Evolutionary conservation across 345 rosid species (phyloP), one percentile per base, ranked within the genome.

Genomic region (Bruguiera gymnorhiza): DNA sequence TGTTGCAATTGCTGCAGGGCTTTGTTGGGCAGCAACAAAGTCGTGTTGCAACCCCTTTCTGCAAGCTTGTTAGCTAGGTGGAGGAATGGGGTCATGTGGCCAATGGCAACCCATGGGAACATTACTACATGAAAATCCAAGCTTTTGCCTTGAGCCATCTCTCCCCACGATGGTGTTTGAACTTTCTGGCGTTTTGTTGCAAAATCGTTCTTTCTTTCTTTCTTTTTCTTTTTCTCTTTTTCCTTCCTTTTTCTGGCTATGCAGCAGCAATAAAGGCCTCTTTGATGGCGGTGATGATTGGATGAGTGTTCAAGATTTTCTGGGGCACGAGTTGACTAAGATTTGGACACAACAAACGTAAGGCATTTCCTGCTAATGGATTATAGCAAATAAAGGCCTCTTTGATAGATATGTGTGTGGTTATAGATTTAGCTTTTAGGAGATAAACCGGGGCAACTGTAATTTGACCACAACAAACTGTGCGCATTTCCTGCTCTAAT

Each of bases 91-190:
- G 83, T 84, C 71, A 89, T 77, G 62, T 86, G 92, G 21, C 96
- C 92, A 51, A 74, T 61, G 19, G 92, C 90, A 24, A 87, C 75
- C 86, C 84, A 87, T 0, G 90, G 96, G 60, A 87, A 80, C 92
- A 86, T 84, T 46, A 82, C 77, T 5, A 75, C 58, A 26, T 80
- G 84, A 61, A 87, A 67, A 26, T 63, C 73, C 32, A 63, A 63
- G 51, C 32, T 68, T 11, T 64, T 65, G 70, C 73, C 66, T 66
- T 60, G 32, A 10, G 23, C 60, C 26, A 5, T 27, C 60, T 21
- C 10, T 27, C 6, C 24, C 9, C 24, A 3, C 15, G 11, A 3
- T 4, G 60, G 30, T 23, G 30, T 24, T 56, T 24, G 16, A 8
- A 27, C 4, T 55, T 55, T 55, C 60, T 10, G 60, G 30, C 18